Base-by-base conservation (phyloP, 2,329 filamentous ascomycete species). In the Penicillium olsonii region DNA sequence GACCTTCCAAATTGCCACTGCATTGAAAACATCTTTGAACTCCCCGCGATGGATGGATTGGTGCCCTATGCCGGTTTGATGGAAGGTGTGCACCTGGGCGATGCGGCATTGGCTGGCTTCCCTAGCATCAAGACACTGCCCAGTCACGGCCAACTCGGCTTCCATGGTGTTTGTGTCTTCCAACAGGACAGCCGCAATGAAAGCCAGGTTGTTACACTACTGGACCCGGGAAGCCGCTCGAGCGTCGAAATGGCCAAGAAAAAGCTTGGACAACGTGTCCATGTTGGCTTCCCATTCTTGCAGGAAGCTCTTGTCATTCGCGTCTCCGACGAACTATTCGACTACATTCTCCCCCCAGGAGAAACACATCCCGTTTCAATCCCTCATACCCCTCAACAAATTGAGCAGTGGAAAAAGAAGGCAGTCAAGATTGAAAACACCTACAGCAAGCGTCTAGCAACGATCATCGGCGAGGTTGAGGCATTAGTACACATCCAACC, bases 131-230 rank as follows among this genome's bases (percentile, higher is more conserved):
- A 92, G 57, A 94, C 88, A 2, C 75, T 99, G 34, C 88, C 90
- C 0, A 92, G 94, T 68, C 85, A 84, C 52, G 94, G 90, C 2
- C 81, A 84, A 48, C 78, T 97, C 40, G 89, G 86, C 8, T 95
- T 91, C 69, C 89, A 95, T 59, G 91, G 91, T 2, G 89, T 99
- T 53, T 94, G 87, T 55, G 90, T 99, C 27, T 99, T 99, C 76
- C 91, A 96, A 67, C 85, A 92, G 61, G 94, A 97, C 60, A 96
- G 92, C 68, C 87, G 90, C 42, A 97, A 97, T 65, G 92, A 96
- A 70, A 99, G 92, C 70, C 92, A 97, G 84, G 84, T 97, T 19
- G 82, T 97, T 48, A 96, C 90, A 2, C 77, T 99, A 42, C 79
- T 85, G 26, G 87, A 90, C 31, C 83, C 88, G 0, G 90, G 92